A percentile compares a stretch with the other conserved stretches of the same genome.
Conservation (phyloP, 2,329 filamentous ascomycete species). For the Alternaria ventricosa region DNA sequence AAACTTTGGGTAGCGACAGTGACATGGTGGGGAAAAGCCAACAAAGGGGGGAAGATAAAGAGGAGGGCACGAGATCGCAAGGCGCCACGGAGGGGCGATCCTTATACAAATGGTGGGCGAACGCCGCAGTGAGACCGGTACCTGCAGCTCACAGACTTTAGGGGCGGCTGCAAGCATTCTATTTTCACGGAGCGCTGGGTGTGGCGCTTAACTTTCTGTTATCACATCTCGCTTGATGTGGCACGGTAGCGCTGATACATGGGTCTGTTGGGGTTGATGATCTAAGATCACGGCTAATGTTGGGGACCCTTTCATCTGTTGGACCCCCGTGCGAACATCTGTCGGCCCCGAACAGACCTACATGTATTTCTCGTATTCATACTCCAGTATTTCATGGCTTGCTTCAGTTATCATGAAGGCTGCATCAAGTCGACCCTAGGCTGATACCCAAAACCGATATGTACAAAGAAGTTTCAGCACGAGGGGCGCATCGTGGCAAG, state of each 20-base stretch:
- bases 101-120: background rate
- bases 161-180: background rate
- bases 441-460: background rate
- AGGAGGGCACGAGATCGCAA: background rate
- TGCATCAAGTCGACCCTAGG: background rate
- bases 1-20: background rate
- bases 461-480: background rate
- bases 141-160: background rate
- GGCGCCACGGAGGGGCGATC: background rate
- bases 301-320: background rate
- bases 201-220: background rate
- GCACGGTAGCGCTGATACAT: background rate
- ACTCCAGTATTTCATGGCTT: background rate
- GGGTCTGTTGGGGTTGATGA: background rate
- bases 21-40: background rate
- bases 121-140: background rate
- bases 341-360: rapidly evolving
- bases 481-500: background rate
- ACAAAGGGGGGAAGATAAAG: background rate
- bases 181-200: background rate
- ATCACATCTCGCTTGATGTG: background rate
- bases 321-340: background rate
- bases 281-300: background rate
- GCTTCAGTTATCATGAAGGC: background rate
- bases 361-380: background rate